Evolutionary conservation across 805 yeast genomes (phyloP), one percentile per base, ranked within the genome.

Genomic region (Cyberlindnera bimundalis): DNA sequence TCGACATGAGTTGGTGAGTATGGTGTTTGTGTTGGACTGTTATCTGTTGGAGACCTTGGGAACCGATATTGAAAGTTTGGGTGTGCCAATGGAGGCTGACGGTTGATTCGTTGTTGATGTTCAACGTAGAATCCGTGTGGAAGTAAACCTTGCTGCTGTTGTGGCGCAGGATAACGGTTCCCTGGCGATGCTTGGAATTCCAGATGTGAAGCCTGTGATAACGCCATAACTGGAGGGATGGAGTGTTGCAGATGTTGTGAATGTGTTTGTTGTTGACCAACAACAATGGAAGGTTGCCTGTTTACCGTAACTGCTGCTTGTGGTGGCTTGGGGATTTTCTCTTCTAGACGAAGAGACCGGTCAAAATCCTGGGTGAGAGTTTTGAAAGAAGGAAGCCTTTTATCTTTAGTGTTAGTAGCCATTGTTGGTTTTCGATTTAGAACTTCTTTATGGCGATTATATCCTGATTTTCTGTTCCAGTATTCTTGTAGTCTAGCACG

Each of bases 331-430:
- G 46, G 40, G 15, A 40, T 30, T 8, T 14, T 20, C 31, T 37
- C 39, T 16, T 37, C 37, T 14, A 38, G 28, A n/a, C 18, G 28
- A 19, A 37, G 34, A 28, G 18, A 20, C 3, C 40, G 13, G 29
- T 34, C 19, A 32, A 43, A 56, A 39, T 40, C 45, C 3, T 51
- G 40, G 2, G 60, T 55, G 6, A 56, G 39, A 21, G 49, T 53
- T 27, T 35, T 49, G 30, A 56, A 56, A 5, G 60, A 55, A 9
- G 60, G 60, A 0, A 56, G 51, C 24, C 60, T 55, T 24, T 19
- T 26, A 6, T 12, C n/a, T 15, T 25, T 20, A 18, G 16, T 29
- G 50, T 53, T 50, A 49, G 53, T 49, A 30, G 13, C 25, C 39
- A 34, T 29, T 6, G 12, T 9, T 16, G 21, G 15, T 12, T 12